Base-by-base conservation (phyloP, 306 rosid species). In the Quercus robur region DNA sequence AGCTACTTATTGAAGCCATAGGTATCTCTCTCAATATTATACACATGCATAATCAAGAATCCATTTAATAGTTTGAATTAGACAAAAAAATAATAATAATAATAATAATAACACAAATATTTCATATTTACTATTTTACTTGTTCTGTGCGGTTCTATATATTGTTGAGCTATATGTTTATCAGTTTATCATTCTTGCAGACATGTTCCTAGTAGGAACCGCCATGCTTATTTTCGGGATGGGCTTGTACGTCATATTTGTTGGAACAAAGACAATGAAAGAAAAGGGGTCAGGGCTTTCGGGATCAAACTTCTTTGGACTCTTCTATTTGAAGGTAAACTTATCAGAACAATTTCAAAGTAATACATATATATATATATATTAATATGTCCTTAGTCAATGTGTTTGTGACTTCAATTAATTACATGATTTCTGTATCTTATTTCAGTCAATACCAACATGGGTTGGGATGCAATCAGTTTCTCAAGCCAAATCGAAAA, bases 181-280 rank as follows among this genome's bases (percentile, higher is more conserved):
- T 72, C 4, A 46, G 23, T 2, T 28, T 41, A 35, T 75, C 2
- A 33, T 23, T 55, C 54, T 44, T 73, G 41, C 90, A 89, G 92
- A 89, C 55, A 80, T 82, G 92, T 89, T 84, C 80, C 81, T 89
- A 12, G 75, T 86, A 9, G 92, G 92, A 84, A 89, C 82, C 2
- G 88, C 88, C 75, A 56, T 89, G 87, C 76, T 89, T 52, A 52
- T 80, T 15, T 86, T 89, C 41, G 90, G 88, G n/a, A 63, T 84
- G 41, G 88, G 92, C 52, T 56, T 89, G 33, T 89, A 86, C 33
- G 72, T 81, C 30, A 84, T 89, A 84, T 89, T 89, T 62, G 81
- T 86, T 17, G 84, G 87, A 46, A 61, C 82, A 49, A 82, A 75
- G 79, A 71, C 78, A 2, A 44, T 35, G 64, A 82, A 57, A 38